These are phyloP conservation scores for Aspergillus sp. DNA, from an alignment of 2,329 filamentous ascomycete genomes.

Conservation along the genomic window DNA sequence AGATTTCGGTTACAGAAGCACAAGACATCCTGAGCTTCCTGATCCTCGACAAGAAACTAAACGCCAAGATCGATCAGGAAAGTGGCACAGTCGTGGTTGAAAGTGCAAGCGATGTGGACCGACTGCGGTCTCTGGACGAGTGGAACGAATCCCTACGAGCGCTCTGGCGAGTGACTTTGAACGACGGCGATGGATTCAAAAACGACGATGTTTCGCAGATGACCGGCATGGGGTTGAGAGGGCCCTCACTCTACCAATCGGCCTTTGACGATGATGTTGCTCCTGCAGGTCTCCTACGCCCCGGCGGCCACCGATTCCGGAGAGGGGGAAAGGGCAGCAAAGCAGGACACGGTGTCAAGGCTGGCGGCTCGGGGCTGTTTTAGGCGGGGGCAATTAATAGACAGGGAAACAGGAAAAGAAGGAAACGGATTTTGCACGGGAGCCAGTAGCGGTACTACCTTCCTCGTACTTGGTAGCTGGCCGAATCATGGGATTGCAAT, in stretches of 20 bases:
- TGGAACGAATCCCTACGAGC: slow-evolving; percentile 70
- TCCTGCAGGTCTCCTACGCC: slow-evolving; percentile 22
- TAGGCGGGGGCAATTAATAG: slow-evolving; percentile 2
- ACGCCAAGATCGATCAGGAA: slow-evolving; percentile 86
- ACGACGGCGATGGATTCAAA: slow-evolving; percentile 69
- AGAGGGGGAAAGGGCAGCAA: slow-evolving; percentile 27
- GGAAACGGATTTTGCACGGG: slow-evolving; percentile 3
- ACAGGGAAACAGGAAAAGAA: neutral
- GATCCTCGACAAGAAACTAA: slow-evolving; percentile 85
- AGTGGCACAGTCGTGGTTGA: slow-evolving; percentile 79
- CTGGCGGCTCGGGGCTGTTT: slow-evolving; percentile 10
- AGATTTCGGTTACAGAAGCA: slow-evolving; percentile 81
- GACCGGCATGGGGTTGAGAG: slow-evolving; percentile 19
- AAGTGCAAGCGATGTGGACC: slow-evolving; percentile 66
- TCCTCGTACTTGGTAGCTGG: neutral
- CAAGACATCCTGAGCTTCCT: slow-evolving; percentile 95
- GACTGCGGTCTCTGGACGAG: slow-evolving; percentile 69
- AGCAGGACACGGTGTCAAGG: slow-evolving; percentile 14
- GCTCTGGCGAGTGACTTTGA: slow-evolving; percentile 71
- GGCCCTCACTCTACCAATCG: slow-evolving; percentile 29
- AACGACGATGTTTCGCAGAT: slow-evolving; percentile 41
- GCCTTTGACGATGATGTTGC: slow-evolving; percentile 32
- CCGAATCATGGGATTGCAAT: slow-evolving; percentile 1
- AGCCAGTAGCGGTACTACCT: neutral
- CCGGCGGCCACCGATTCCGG: slow-evolving; percentile 23